These are phyloP conservation scores for Xylariaceae sp. DNA, from an alignment of 2,329 filamentous ascomycete genomes.

Conservation along the genomic window DNA sequence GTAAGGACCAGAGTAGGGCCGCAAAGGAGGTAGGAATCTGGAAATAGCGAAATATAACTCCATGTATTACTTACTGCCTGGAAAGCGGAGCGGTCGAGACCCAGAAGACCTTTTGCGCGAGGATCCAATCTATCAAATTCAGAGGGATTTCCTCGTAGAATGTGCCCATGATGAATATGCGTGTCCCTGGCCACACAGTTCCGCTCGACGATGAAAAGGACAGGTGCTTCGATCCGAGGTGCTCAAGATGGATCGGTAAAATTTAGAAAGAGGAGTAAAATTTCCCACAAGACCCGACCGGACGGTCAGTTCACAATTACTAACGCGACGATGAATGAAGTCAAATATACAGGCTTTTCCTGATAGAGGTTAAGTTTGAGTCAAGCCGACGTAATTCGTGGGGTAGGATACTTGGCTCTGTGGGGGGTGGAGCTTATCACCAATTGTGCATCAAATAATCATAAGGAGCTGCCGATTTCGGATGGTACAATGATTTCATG, in stretches of 20 bases:
- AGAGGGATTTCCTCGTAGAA: slow-evolving; percentile 42
- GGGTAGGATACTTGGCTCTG: too few relatives aligned
- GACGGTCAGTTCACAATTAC: too few relatives aligned
- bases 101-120: slow-evolving; percentile 76
- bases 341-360: too few relatives aligned
- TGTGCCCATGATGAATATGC: slow-evolving; percentile 37
- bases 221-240: not conserved
- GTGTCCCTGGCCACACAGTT: not conserved
- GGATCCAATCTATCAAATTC: slow-evolving; percentile 66
- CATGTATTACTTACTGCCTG: slow-evolving; percentile 21
- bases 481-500: too few relatives aligned
- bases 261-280: too few relatives aligned
- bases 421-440: too few relatives aligned
- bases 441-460: too few relatives aligned
- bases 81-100: slow-evolving; percentile 73
- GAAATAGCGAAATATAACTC: not conserved
- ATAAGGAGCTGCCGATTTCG: too few relatives aligned
- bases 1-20: not conserved
- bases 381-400: too few relatives aligned
- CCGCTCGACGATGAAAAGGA: not conserved
- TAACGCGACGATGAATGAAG: too few relatives aligned
- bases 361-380: too few relatives aligned
- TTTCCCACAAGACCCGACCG: too few relatives aligned
- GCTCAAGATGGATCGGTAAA: not conserved
- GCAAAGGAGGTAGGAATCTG: not conserved